A percentile compares a stretch with the other conserved stretches of the same genome.
Evolutionary conservation across 148 eudicot genomes (phyloP).

Genomic region (Cornus florida): DNA sequence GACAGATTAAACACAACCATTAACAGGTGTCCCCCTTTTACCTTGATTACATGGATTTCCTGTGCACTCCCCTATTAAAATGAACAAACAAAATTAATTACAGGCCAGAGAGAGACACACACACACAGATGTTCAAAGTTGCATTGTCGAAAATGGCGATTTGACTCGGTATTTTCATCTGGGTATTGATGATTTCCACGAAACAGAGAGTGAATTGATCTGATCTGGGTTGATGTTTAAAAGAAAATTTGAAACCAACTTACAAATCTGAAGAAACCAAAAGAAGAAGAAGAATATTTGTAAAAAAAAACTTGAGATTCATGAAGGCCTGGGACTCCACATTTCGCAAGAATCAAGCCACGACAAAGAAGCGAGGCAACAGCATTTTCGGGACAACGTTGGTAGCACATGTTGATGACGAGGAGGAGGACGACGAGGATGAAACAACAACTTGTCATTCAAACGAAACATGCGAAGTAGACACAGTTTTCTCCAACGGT

Average conservation of each 20-base stretch:
- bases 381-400: conserved; percentile 78
- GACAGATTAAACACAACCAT: background rate
- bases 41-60: conserved; percentile 6
- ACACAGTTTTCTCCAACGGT: conserved; percentile 77
- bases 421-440: conserved; percentile 26
- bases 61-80: conserved; percentile 1
- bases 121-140: background rate
- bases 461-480: conserved; percentile 36
- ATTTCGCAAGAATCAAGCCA: conserved; percentile 81
- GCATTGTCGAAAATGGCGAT: background rate
- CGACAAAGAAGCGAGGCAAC: conserved; percentile 87
- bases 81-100: background rate
- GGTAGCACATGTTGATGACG: conserved; percentile 51
- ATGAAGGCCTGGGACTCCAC: conserved; percentile 98
- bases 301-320: background rate
- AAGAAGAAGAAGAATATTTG: background rate
- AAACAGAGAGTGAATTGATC: background rate
- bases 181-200: conserved; percentile 1
- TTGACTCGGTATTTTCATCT: conserved; percentile 4
- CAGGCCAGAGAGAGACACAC: conserved; percentile 3
- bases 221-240: background rate
- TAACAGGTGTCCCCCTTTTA: background rate
- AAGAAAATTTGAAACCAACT: background rate
- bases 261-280: conserved; percentile 9
- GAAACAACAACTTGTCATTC: background rate